Base-by-base conservation (phyloP, 1,284 basidiomycete genomes). In the Xerocomus alliaceus region DNA sequence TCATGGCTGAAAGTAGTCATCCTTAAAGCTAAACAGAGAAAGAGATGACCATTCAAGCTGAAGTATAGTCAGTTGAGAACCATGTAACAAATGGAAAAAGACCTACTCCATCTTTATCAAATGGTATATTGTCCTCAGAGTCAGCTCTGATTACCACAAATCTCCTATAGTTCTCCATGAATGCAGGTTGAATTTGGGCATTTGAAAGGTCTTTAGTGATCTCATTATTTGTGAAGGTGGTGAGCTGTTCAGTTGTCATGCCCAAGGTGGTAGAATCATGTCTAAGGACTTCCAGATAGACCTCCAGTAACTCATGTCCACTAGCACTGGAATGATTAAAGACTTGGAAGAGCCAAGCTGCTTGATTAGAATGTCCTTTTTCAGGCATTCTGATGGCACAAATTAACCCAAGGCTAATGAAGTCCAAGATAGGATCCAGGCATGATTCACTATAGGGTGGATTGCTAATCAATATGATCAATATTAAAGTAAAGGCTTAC, bases 111-210 rank as follows among this genome's bases (percentile, higher is more conserved):
- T 71, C 62, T 46, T 69, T 69, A 46, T 74, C 72, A 41, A 66
- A 64, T 22, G 70, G 59, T 50, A 76, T 67, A 32, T 55, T 54
- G 11, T 53, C 55, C 46, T 82, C 80, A 28, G 69, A 70, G 26
- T 62, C 67, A 24, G 79, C 79, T 62, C 73, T 78, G 54, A 91
- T 73, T 2, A 88, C 79, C 15, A 89, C 84, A 71, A 83, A 91
- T 37, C 89, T 82, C 26, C 89, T 82, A 66, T 87, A 86, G 29
- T 79, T 66, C 47, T 80, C 73, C 81, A 88, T 86, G 32, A 90
- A 78, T 31, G 67, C 71, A 15, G 86, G 87, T 62, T 90, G 87
- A 47, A 75, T 53, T 26, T 71, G 74, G 26, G 72, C 61, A 56
- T 72, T 79, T 73, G 35, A 71, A 61, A 56, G 59, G 58, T 68